A percentile compares a stretch with the other conserved stretches of the same genome.
Conservation (phyloP, 2,329 filamentous ascomycete species). For the Beauveria scarabaeidicola region DNA sequence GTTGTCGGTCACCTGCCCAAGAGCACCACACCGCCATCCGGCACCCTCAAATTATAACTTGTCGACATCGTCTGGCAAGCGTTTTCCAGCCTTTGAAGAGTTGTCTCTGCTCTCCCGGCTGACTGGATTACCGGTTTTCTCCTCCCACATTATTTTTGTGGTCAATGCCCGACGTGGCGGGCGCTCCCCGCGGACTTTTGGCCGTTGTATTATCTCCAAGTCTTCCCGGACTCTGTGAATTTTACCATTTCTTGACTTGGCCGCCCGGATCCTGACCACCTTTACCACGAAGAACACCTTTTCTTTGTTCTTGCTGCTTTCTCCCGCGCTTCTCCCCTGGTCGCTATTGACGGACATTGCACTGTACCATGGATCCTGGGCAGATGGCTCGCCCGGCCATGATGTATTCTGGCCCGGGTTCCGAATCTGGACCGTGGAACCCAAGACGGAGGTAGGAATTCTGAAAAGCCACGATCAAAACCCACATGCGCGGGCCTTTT, state of each 20-base stretch:
- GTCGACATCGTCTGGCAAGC: neutral
- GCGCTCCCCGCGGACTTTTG: slow-evolving; percentile 8
- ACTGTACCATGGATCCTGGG: slow-evolving; percentile 7
- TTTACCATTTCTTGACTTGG: neutral
- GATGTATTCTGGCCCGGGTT: slow-evolving; percentile 8
- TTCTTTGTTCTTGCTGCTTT: slow-evolving; percentile 1
- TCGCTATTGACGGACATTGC: neutral
- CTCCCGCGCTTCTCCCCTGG: neutral
- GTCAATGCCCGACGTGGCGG: slow-evolving; percentile 8
- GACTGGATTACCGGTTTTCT: neutral
- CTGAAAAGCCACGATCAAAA: neutral
- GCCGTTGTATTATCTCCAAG: neutral
- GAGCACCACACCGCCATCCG: slow-evolving; percentile 11
- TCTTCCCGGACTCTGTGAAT: neutral
- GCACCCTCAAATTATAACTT: slow-evolving; percentile 10
- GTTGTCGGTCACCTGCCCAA: slow-evolving; percentile 10
- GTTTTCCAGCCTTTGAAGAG: neutral
- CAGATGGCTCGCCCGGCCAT: slow-evolving; percentile 11
- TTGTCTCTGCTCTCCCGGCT: neutral
- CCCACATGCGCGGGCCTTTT: neutral
- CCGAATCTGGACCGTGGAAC: slow-evolving; percentile 11
- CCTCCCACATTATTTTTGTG: neutral
- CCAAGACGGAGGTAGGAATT: slow-evolving; percentile 11
- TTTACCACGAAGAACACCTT: neutral
- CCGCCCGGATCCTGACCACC: neutral